Evolutionary conservation across 768 basidiomycete genomes (phyloP).

Genomic region (Macrolepiota fuliginosa): DNA sequence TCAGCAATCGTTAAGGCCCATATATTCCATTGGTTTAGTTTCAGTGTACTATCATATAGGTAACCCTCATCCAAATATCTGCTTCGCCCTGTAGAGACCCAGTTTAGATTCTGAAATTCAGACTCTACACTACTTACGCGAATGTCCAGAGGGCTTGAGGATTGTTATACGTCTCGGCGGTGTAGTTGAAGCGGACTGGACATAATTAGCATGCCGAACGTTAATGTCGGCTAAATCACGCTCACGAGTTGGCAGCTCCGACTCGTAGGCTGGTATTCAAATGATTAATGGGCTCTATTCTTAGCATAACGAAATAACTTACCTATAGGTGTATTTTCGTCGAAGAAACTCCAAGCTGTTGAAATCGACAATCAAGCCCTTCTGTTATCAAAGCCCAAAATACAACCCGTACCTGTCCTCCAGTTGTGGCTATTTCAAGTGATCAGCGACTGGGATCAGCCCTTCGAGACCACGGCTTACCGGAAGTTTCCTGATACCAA

Average conservation of each 20-base stretch:
- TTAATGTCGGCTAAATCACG: neutral
- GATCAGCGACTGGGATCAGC: neutral
- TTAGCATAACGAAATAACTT: neutral
- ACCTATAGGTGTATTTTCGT: constrained; percentile 42
- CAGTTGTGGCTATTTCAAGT: constrained; percentile 39
- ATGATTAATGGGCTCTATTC: neutral
- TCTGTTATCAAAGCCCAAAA: neutral
- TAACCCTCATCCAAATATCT: neutral
- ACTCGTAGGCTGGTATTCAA: constrained; percentile 34
- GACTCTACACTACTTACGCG: constrained; percentile 36
- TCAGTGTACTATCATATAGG: constrained; percentile 28
- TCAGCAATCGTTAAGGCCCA: constrained; percentile 40
- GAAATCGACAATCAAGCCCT: neutral
- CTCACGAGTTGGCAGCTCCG: constrained; percentile 36
- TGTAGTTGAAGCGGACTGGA: constrained; percentile 59
- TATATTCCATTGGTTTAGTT: constrained; percentile 35
- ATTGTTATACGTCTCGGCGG: constrained; percentile 60
- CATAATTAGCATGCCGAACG: neutral
- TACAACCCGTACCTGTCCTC: constrained; percentile 36
- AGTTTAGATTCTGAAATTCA: neutral
- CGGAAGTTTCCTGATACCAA: constrained; percentile 44
- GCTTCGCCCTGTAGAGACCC: neutral
- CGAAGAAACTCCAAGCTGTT: constrained; percentile 42
- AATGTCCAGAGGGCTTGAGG: constrained; percentile 60
- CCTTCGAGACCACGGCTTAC: constrained; percentile 20